Base-by-base conservation (phyloP, 768 basidiomycete genomes). In the Kwoniella sp. region DNA sequence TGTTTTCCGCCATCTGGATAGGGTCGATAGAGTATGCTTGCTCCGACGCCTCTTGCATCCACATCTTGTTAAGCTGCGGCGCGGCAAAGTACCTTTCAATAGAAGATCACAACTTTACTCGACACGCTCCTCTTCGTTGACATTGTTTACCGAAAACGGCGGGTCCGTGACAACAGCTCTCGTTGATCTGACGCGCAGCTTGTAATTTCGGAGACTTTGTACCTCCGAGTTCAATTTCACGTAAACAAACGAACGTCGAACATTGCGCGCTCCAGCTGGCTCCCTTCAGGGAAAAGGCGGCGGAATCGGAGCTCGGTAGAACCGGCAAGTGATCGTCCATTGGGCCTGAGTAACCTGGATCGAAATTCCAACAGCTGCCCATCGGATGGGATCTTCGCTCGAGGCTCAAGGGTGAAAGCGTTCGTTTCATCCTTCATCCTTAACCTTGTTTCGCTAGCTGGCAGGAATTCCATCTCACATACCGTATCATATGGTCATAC, bases 1-100 rank as follows among this genome's bases (percentile, higher is more conserved):
- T 34, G 34, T 5, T 34, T 13, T 13, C 34, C 34, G 34, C 34
- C 34, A 34, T 34, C 34, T 13, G 5, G 5, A 34, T 9, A 17
- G 41, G 41, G 41, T n/a, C n/a, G n/a, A n/a, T n/a, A 9, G 20
- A 45, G 41, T 45, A 45, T 11, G 41, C 41, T 45, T 45, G 41
- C 41, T 20, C 41, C 41, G 41, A 45, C 41, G 41, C 41, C 41
- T 45, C 41, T 45, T 45, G 11, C 41, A 45, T 45, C 41, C 41
- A 45, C 41, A 45, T 45, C 41, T 45, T 45, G 41, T 45, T 45
- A 11, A 45, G 41, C 41, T 45, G 41, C 41, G 41, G 41, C 41
- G 41, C 41, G 41, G 41, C 41, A 45, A 45, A 45, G 41, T 45
- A 13, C 34, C 7, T 7, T 5, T 37, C 34, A n/a, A n/a, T n/a